Evolutionary conservation across 352 stramenopile genomes (phyloP), one percentile per base, ranked within the genome.

Genomic region (Phytophthora agathidicida): DNA sequence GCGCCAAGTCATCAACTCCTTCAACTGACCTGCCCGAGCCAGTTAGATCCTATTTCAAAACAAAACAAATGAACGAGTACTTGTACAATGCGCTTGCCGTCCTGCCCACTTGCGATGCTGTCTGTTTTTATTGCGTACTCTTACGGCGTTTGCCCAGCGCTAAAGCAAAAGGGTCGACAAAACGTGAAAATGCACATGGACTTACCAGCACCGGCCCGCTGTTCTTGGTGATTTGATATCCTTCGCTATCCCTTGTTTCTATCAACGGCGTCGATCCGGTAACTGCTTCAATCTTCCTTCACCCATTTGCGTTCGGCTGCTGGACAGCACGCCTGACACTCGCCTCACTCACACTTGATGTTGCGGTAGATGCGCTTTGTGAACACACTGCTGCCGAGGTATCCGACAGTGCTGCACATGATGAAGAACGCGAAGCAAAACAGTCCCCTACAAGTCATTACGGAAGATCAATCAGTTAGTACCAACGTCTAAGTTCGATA

Each of bases 281-380:
- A 9, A 32, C 35, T 47, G 24, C 16, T 30, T 57, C 19, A 66
- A 35, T 71, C 48, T 32, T 58, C 44, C 36, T 63, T 71, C 11
- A 24, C 9, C 32, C 32, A n/a, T 53, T 64, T 64, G 11, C 33
- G 32, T 28, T 19, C 41, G 24, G n/a, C 33, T 58, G 20, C 32
- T 56, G 43, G 23, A 8, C 43, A 47, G 31, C 44, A 67, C 28
- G 23, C 47, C 38, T 61, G 32, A 16, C 51, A 63, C 36, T 71
- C 39, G 22, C 47, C 59, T 86, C 88, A 98, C 56, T 98, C 94
- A 60, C 96, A 88, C 73, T 98, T 98, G 60, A 98, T 97, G 68
- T 98, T 97, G 37, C 87, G 79, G 72, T 98, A 98, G 60, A 98
- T 98, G 35, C 88, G 86, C 60, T 93, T 93, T 14, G 98, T 97